Conservation (phyloP, 2,329 filamentous ascomycete genomes). For the Nigrospora sphaerica region DNA sequence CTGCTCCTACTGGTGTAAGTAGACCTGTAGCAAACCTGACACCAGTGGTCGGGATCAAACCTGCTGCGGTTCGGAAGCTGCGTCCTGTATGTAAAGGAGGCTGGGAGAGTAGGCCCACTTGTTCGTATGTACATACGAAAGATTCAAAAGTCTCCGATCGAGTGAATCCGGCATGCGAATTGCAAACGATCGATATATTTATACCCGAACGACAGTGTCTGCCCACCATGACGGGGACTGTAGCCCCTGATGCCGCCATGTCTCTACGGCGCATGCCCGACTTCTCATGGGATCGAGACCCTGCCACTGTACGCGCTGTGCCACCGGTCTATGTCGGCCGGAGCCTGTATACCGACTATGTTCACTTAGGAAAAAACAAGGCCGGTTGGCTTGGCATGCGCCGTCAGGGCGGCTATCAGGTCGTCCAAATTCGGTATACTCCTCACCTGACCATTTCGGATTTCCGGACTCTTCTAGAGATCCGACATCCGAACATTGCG, state of each 20-base stretch:
- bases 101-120: too few species aligned
- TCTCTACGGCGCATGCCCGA: background rate
- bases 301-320: background rate
- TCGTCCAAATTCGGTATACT: background rate
- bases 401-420: background rate
- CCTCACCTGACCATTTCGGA: constrained; percentile 1
- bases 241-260: background rate
- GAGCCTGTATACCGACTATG: background rate
- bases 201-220: too few species aligned
- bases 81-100: too few species aligned
- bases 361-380: background rate
- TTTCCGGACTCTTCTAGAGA: background rate
- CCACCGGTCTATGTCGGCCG: background rate
- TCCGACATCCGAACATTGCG: constrained; percentile 1
- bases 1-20: too few species aligned
- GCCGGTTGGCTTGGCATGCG: background rate
- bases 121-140: too few species aligned
- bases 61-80: too few species aligned
- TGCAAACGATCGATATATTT: too few species aligned
- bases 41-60: too few species aligned
- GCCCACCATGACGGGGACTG: too few species aligned
- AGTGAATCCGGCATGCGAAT: too few species aligned
- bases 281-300: background rate
- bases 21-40: too few species aligned
- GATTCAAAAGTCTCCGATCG: too few species aligned